A percentile compares a stretch with the other conserved stretches of the same genome.
phyloP scores from a whole-genome alignment of 768 basidiomycete genomes.

The Mycena filopes region DNA sequence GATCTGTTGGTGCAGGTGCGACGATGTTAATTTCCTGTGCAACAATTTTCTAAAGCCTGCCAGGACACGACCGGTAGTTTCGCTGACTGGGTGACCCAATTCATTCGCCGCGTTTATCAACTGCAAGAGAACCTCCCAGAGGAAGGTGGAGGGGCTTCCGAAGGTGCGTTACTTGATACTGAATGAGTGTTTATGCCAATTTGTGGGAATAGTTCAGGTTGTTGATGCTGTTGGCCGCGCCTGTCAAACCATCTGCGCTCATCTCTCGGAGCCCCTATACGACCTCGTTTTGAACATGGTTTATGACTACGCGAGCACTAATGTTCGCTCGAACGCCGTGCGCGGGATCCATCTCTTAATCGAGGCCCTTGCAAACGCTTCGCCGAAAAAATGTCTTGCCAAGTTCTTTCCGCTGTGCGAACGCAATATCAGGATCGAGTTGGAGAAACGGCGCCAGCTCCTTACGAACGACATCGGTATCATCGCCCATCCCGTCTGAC shows the following conservation, averaged over 20 bases:
- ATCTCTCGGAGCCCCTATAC: conserved; percentile 78
- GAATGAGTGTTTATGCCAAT: conserved; percentile 13
- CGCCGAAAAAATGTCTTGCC: conserved; percentile 79
- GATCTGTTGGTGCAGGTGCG: conserved; percentile 69
- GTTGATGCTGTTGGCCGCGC: conserved; percentile 82
- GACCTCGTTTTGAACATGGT: conserved; percentile 87
- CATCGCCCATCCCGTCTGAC: conserved; percentile 78
- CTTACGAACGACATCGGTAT: conserved; percentile 74
- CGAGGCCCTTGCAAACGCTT: conserved; percentile 84
- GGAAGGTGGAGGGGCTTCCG: conserved; percentile 76
- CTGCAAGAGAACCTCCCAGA: conserved; percentile 89
- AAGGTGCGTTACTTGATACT: conserved; percentile 55
- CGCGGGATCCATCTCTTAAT: conserved; percentile 89
- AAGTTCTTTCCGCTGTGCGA: conserved; percentile 83
- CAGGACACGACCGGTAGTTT: conserved; percentile 78
- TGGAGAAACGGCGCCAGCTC: conserved; percentile 89
- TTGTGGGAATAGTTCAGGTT: conserved; percentile 63
- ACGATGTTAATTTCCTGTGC: neutral
- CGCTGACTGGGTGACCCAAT: conserved; percentile 85
- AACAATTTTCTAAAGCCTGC: conserved; percentile 3
- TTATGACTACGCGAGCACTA: conserved; percentile 83
- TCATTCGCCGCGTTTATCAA: conserved; percentile 81
- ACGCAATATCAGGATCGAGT: conserved; percentile 75
- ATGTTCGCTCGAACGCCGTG: conserved; percentile 86
- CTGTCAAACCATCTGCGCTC: conserved; percentile 81